Conservation (phyloP, 2,329 filamentous ascomycete species). For the Fusarium sp. region DNA sequence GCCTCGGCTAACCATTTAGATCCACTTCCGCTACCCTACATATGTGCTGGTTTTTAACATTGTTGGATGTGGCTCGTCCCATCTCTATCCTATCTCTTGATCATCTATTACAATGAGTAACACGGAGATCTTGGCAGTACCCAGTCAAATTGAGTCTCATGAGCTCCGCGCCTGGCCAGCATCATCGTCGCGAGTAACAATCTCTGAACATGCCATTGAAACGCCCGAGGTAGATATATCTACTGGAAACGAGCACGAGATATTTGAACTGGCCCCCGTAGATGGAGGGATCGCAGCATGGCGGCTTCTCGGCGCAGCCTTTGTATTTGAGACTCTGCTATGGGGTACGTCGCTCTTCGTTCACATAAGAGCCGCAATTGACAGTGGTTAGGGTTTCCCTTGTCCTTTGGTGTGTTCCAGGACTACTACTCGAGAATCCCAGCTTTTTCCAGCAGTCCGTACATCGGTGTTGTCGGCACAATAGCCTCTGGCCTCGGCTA, state of each 20-base stretch:
- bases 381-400: not conserved
- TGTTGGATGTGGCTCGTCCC: not conserved
- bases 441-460: not conserved
- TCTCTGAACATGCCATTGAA: not conserved
- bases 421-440: not conserved
- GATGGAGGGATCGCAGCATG: not conserved
- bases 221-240: fast-evolving
- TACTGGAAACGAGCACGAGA: fast-evolving
- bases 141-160: not conserved
- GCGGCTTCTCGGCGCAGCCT: not conserved
- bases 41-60: not conserved
- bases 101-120: not conserved
- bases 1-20: not conserved
- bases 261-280: not conserved
- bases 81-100: not conserved
- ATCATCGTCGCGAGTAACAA: fast-evolving
- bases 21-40: not conserved
- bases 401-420: not conserved
- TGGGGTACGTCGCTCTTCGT: fast-evolving
- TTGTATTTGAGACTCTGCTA: not conserved
- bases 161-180: not conserved
- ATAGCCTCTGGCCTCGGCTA: not conserved
- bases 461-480: not conserved
- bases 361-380: not conserved
- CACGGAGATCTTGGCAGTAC: not conserved